Conservation (phyloP, 805 yeast genomes). For the Starmera quercuum region DNA sequence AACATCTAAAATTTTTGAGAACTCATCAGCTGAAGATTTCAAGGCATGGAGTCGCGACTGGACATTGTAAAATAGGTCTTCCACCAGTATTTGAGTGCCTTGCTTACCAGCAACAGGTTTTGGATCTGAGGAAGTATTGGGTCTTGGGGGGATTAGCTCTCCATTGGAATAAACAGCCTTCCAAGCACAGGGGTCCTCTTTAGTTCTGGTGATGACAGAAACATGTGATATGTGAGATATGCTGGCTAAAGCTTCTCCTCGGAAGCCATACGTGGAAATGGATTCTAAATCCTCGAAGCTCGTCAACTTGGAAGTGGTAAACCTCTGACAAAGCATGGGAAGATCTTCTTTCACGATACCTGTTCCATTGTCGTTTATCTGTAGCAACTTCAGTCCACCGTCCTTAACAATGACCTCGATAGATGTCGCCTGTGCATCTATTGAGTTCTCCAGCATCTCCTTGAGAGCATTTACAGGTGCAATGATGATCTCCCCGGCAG, state of each 20-base stretch:
- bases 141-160: slow-evolving; percentile 36
- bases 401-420: slow-evolving; percentile 82
- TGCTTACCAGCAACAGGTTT: slow-evolving; percentile 76
- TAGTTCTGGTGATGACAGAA: slow-evolving; percentile 69
- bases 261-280: slow-evolving; percentile 81
- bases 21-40: slow-evolving; percentile 65
- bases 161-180: slow-evolving; percentile 65
- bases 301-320: slow-evolving; percentile 80
- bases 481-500: slow-evolving; percentile 94
- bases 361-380: slow-evolving; percentile 81
- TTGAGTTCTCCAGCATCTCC: slow-evolving; percentile 85
- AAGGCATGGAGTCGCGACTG: slow-evolving; percentile 71
- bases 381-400: slow-evolving; percentile 84
- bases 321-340: slow-evolving; percentile 77
- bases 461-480: slow-evolving; percentile 93
- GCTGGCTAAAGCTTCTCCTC: slow-evolving; percentile 95
- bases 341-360: slow-evolving; percentile 76
- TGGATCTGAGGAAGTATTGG: slow-evolving; percentile 36
- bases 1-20: slow-evolving; percentile 68
- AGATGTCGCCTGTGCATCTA: slow-evolving; percentile 73
- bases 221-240: slow-evolving; percentile 85
- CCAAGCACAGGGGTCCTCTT: slow-evolving; percentile 59
- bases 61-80: slow-evolving; percentile 83
- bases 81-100: slow-evolving; percentile 82
- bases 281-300: slow-evolving; percentile 67